A percentile compares a stretch with the other conserved stretches of the same genome.
Conservation (phyloP, 306 rosid species). For the Fagus crenata region DNA sequence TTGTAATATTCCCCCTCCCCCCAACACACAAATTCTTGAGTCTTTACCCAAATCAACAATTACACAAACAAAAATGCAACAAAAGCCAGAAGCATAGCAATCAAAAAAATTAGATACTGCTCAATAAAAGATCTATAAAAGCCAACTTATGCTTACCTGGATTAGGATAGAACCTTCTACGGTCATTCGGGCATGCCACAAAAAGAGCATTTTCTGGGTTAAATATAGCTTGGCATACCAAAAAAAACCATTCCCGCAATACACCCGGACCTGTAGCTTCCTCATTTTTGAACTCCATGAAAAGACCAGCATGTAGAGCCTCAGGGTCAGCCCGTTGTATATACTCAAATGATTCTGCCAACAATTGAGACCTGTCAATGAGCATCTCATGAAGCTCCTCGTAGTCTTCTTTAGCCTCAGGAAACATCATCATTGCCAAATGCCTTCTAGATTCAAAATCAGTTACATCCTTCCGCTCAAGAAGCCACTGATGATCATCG, state of each 20-base stretch:
- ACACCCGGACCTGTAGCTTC: conserved; percentile 93
- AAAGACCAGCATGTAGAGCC: conserved; percentile 56
- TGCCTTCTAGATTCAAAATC: conserved; percentile 73
- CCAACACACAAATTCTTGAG: too few species aligned
- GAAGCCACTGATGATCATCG: conserved; percentile 65
- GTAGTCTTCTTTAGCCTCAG: conserved; percentile 54
- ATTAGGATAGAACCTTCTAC: conserved; percentile 79
- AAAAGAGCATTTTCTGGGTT: conserved; percentile 70
- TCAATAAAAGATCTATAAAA: conserved; percentile 12
- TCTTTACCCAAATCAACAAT: too few species aligned
- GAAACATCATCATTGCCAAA: conserved; percentile 70
- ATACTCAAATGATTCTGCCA: conserved; percentile 72
- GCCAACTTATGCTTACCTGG: conserved; percentile 52
- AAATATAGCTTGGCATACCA: conserved; percentile 77
- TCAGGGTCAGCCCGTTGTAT: conserved; percentile 48
- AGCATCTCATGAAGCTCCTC: conserved; percentile 77
- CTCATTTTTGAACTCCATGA: conserved; percentile 76
- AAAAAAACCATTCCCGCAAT: conserved; percentile 75
- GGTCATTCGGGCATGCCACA: conserved; percentile 70
- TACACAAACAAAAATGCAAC: too few species aligned
- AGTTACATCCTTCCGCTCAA: conserved; percentile 49
- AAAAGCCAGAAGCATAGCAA: neutral
- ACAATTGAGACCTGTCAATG: conserved; percentile 69
- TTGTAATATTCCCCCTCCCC: too few species aligned
- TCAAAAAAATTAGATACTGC: neutral